Evolutionary conservation across 208 protist species (phyloP).

Genomic region (Crithidia bombi): DNA sequence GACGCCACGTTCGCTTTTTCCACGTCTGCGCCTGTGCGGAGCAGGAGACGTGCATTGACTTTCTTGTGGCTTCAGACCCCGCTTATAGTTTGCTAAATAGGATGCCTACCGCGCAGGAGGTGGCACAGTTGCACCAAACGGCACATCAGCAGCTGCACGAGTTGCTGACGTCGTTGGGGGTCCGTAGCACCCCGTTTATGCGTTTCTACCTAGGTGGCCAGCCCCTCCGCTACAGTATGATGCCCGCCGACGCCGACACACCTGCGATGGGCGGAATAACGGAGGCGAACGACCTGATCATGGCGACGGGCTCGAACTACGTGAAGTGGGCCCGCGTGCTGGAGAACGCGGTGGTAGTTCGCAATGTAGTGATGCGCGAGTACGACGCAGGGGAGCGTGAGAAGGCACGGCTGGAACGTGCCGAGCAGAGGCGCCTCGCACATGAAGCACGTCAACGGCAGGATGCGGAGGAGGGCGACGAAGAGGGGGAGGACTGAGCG

Average conservation of each 20-base stretch:
- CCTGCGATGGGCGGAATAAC: conserved; percentile 23
- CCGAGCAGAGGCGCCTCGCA: conserved; percentile 46
- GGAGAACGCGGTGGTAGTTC: conserved; percentile 75
- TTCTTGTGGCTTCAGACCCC: conserved; percentile 62
- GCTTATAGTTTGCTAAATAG: conserved; percentile 59
- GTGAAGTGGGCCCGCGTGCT: conserved; percentile 74
- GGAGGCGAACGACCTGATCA: conserved; percentile 41
- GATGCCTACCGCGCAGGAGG: conserved; percentile 50
- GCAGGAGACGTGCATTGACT: conserved; percentile 69
- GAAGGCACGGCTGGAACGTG: conserved; percentile 44
- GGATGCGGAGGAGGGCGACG: conserved; percentile 52
- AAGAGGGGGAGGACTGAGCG: conserved; percentile 47
- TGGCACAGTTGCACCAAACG: conserved; percentile 54
- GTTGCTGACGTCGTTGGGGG: conserved; percentile 62
- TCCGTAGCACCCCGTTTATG: conserved; percentile 79
- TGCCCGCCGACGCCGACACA: conserved; percentile 11
- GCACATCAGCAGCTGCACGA: conserved; percentile 67
- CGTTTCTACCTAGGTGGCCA: conserved; percentile 76
- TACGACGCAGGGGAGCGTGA: conserved; percentile 64
- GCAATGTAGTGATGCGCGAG: conserved; percentile 70
- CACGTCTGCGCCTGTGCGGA: conserved; percentile 73
- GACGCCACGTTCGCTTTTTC: conserved; percentile 82
- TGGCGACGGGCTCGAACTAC: conserved; percentile 62
- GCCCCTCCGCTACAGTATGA: conserved; percentile 56
- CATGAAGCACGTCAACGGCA: conserved; percentile 45